Conservation (phyloP, 2,329 filamentous ascomycete genomes). For the Colletotrichum cordylinicola region DNA sequence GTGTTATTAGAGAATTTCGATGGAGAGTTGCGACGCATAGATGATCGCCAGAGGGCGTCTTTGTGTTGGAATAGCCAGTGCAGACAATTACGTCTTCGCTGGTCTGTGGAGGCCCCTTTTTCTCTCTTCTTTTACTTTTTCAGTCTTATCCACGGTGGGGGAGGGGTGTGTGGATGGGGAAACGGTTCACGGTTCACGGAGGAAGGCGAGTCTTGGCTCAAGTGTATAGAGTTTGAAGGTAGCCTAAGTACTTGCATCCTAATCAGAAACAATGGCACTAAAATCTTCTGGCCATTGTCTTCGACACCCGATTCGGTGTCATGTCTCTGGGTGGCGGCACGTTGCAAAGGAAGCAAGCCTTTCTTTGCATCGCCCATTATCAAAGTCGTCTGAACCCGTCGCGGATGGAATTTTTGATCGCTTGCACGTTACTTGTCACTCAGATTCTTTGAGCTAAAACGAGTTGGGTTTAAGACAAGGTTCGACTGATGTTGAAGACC, state of each 20-base stretch:
- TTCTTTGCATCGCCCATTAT: neutral
- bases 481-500: neutral
- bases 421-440: neutral
- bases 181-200: neutral
- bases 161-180: neutral
- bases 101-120: neutral
- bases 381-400: neutral
- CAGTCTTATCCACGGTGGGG: neutral
- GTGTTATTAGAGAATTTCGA: constrained; percentile 16
- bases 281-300: neutral
- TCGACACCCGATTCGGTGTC: neutral
- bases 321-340: neutral
- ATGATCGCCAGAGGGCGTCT: constrained; percentile 10
- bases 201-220: constrained; percentile 1
- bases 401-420: neutral
- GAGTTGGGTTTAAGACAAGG: neutral
- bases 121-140: neutral
- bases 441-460: neutral
- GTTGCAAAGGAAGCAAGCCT: neutral
- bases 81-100: neutral
- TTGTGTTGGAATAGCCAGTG: neutral
- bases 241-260: constrained; percentile 12
- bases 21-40: constrained; percentile 7
- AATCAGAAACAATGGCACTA: neutral
- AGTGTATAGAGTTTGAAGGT: constrained; percentile 12